Percentiles rank a stretch among this genome's conserved stretches.
Evolutionary conservation across 139 green algal genomes (phyloP).

Genomic region (Yamagishiella unicocca): DNA sequence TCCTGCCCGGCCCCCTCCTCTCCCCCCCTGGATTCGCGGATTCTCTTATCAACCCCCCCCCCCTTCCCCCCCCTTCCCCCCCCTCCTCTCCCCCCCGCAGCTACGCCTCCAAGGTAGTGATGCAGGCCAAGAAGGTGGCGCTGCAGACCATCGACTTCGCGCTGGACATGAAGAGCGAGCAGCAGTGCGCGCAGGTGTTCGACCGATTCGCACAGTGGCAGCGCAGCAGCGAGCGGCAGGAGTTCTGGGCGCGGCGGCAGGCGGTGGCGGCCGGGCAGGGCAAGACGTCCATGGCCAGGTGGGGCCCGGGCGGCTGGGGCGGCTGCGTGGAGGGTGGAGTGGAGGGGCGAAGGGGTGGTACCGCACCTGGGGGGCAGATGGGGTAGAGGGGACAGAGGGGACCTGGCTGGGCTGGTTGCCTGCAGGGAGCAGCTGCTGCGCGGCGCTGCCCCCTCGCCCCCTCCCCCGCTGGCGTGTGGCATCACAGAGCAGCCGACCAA

Average conservation of each 20-base stretch:
- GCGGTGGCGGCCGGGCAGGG: neutral
- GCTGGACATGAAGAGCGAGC: slow-evolving; percentile 53
- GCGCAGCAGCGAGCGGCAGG: neutral
- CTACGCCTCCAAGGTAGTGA: slow-evolving; percentile 43
- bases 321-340: neutral
- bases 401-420: too few species aligned
- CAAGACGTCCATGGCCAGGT: neutral
- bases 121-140: slow-evolving; percentile 45
- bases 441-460: too few species aligned
- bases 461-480: too few species aligned
- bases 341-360: too few species aligned
- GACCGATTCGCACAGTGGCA: slow-evolving; percentile 33
- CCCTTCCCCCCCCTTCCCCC: neutral
- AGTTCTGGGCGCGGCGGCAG: slow-evolving; percentile 26
- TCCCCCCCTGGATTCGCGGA: too few species aligned
- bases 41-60: too few species aligned
- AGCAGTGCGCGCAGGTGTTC: slow-evolving; percentile 40
- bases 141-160: slow-evolving; percentile 44
- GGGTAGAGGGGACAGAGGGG: too few species aligned
- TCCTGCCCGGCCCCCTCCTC: neutral
- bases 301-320: neutral
- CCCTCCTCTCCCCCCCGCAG: neutral
- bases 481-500: too few species aligned
- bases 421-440: too few species aligned
- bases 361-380: too few species aligned